Percentiles rank a stretch among this genome's conserved stretches.
These are phyloP conservation scores for Gossypium ekmanianum DNA, from an alignment of 345 rosid species.

Conservation along the genomic window DNA sequence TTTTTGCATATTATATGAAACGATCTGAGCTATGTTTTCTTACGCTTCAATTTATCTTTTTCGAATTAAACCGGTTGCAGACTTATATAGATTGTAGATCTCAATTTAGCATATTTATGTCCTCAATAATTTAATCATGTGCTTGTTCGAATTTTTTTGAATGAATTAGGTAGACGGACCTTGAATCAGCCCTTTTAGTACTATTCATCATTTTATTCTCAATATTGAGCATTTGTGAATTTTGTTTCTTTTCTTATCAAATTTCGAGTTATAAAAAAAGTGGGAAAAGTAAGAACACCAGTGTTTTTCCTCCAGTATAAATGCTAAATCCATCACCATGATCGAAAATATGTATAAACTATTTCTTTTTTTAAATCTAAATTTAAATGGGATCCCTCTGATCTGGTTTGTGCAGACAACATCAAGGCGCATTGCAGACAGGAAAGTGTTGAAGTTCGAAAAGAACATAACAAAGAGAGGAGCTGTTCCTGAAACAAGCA, in stretches of 20 bases:
- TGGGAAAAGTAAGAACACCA: too few relatives aligned
- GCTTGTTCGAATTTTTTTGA: not conserved
- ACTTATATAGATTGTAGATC: not conserved
- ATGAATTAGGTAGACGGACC: not conserved
- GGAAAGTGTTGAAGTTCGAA: conserved; percentile 76
- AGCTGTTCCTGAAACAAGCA: conserved; percentile 71
- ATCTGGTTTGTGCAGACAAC: conserved; percentile 57
- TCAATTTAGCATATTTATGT: not conserved
- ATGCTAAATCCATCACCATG: not conserved
- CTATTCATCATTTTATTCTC: too few relatives aligned
- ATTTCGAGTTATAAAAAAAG: too few relatives aligned
- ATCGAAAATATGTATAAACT: not conserved
- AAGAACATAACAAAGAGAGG: conserved; percentile 90
- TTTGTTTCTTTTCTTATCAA: not conserved
- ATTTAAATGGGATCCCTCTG: not conserved
- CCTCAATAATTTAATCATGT: not conserved
- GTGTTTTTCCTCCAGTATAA: too few relatives aligned
- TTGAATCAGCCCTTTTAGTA: not conserved
- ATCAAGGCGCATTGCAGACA: conserved; percentile 77
- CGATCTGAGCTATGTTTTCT: not conserved
- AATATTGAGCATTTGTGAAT: not conserved
- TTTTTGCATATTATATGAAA: not conserved
- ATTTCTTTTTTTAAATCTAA: not conserved
- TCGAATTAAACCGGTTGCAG: not conserved
- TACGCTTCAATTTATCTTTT: not conserved